Base-by-base conservation (phyloP, 2,329 filamentous ascomycete species). In the Cladophialophora carrionii region DNA sequence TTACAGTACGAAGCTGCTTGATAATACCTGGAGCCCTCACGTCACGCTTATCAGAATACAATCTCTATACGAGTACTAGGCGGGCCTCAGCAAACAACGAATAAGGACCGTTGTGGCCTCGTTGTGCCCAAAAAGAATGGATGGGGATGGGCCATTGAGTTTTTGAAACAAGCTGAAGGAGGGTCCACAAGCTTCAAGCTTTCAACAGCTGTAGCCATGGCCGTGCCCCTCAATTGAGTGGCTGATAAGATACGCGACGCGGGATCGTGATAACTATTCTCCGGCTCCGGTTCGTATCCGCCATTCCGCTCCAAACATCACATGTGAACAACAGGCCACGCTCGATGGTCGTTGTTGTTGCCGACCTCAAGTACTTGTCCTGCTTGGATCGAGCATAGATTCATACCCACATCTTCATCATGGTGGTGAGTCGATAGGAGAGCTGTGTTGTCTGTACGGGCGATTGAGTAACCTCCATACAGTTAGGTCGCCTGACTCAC, bases 401-500 rank as follows among this genome's bases (percentile, higher is more conserved):
- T 22, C 41, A 54, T 29, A 31, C 2, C 26, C 34, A 61, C 43
- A 20, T 34, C 66, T 52, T 70, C 74, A 76, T 62, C 61, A 81
- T 80, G 78, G 78, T 81, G 70, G 77, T 78, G 71, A 72, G 77
- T 77, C 14, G 22, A 22, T 52, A 24, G 78, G 68, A 87, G 84
- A 79, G 88, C 78, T 84, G 79, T 86, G 12, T 88, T 86, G 12
- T 88, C 82, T 87, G 85, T 77, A 84, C 90, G 80, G 87, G 84
- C 78, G 81, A 88, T 73, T 86, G 82, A 84, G 83, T 43, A 22
- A 52, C 55, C 51, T 14, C 37, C 29, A 12, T 82, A 81, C 88
- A 97, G 94, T 85, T 98, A 80, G 94, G 93, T 83, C 89, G 90
- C 79, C 81, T 98, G 75, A 90, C 91, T 77, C 94, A 98, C 82